Percentiles rank a stretch among this genome's conserved stretches.
phyloP scores from a whole-genome alignment of 768 basidiomycete genomes.

The Suillus subluteus region DNA sequence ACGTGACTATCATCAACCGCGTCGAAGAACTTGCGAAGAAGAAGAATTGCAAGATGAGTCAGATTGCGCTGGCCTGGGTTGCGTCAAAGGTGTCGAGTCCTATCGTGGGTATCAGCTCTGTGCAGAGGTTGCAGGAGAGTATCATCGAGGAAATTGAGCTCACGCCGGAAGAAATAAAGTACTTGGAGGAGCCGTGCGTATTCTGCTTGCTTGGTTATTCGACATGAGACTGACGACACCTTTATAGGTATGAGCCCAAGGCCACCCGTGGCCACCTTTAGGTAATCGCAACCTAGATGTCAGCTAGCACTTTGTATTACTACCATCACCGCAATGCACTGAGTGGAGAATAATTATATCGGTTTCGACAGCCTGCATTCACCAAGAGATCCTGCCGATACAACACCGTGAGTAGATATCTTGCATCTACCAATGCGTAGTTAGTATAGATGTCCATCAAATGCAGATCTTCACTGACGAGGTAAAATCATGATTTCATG shows the following conservation, averaged over 20 bases:
- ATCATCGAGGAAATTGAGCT: constrained; percentile 31
- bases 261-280: constrained; percentile 20
- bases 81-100: constrained; percentile 45
- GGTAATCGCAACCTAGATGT: neutral
- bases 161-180: constrained; percentile 32
- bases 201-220: neutral
- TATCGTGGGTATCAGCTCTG: constrained; percentile 44
- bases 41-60: constrained; percentile 45
- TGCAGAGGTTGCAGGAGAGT: constrained; percentile 33
- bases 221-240: constrained; percentile 2
- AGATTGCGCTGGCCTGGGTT: constrained; percentile 49
- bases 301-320: neutral
- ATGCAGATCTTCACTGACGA: constrained; percentile 50
- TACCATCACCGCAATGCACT: neutral
- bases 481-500: constrained; percentile 97
- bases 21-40: constrained; percentile 47
- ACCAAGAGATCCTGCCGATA: constrained; percentile 40
- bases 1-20: constrained; percentile 40
- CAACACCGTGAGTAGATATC: constrained; percentile 73
- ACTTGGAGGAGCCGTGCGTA: constrained; percentile 35
- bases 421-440: constrained; percentile 56
- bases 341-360: neutral
- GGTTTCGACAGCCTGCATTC: neutral
- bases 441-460: neutral
- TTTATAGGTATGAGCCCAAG: constrained; percentile 24